phyloP scores from a whole-genome alignment of 352 stramenopile genomes.

The Phytophthora sansomeana region DNA sequence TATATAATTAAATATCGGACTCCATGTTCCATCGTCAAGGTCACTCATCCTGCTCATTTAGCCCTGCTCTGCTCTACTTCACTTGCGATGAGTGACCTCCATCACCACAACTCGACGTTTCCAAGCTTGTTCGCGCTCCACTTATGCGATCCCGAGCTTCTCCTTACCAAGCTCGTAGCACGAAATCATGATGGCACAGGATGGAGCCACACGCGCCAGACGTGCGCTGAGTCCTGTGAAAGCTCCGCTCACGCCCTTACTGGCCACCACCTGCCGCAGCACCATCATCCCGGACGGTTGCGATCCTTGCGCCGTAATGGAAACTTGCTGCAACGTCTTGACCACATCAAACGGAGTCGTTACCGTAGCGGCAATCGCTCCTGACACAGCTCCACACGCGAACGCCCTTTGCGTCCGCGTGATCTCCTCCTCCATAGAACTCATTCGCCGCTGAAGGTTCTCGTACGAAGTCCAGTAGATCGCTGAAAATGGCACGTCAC shows the following conservation, averaged over 20 bases:
- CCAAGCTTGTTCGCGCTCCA: neutral
- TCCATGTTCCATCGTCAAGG: constrained; percentile 6
- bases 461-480: constrained; percentile 97
- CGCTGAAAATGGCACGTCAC: constrained; percentile 95
- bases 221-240: constrained; percentile 78
- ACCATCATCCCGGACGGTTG: constrained; percentile 47
- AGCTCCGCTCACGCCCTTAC: constrained; percentile 51
- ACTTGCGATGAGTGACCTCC: constrained; percentile 16
- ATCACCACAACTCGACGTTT: neutral
- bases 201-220: constrained; percentile 73
- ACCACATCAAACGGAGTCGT: constrained; percentile 97
- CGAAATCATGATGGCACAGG: constrained; percentile 91
- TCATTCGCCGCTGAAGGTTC: constrained; percentile 54
- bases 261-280: constrained; percentile 60
- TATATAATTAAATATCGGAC: constrained; percentile 35
- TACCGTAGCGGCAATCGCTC: constrained; percentile 87
- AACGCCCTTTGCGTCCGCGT: constrained; percentile 83
- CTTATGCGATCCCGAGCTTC: constrained; percentile 63
- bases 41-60: constrained; percentile 21
- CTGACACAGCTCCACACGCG: constrained; percentile 83
- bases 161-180: constrained; percentile 86
- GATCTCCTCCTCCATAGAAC: constrained; percentile 25
- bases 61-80: constrained; percentile 14
- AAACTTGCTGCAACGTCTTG: constrained; percentile 93
- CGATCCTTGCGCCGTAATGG: constrained; percentile 45